phyloP scores from a whole-genome alignment of 192 early-diverging fungal genomes.

The Oehlia diaphana region DNA sequence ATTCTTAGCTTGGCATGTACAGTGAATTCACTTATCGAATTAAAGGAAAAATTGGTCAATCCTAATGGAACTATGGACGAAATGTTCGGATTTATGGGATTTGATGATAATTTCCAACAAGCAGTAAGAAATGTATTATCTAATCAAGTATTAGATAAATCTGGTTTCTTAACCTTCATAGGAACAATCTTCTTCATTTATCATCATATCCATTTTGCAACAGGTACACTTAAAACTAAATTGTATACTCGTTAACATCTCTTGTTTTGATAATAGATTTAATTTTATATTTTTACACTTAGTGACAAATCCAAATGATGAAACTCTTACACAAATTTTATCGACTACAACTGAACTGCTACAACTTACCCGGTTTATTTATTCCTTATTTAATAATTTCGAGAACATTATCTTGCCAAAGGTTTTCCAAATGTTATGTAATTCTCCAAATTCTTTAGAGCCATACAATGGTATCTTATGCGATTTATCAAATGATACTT shows the following conservation, averaged over 20 bases:
- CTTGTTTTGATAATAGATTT: not conserved
- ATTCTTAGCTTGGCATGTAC: not conserved
- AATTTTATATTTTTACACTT: not conserved
- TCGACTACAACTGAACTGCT: not conserved
- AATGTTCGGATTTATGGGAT: not conserved
- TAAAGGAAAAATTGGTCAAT: not conserved
- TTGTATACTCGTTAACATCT: not conserved
- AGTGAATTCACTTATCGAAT: not conserved
- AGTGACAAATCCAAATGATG: slow-evolving; percentile 3
- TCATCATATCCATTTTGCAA: not conserved
- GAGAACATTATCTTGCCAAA: slow-evolving; percentile 8
- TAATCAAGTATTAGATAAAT: not conserved
- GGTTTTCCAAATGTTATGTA: not conserved
- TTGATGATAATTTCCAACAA: slow-evolving; percentile 4
- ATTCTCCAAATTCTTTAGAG: not conserved
- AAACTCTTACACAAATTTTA: not conserved
- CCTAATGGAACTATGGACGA: not conserved
- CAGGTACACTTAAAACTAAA: not conserved
- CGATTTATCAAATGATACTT: slow-evolving; percentile 13
- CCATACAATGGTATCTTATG: not conserved
- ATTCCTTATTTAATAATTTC: slow-evolving; percentile 6
- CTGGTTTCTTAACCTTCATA: not conserved
- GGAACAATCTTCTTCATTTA: not conserved
- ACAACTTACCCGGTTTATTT: not conserved
- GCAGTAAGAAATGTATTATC: not conserved